Percentiles rank a stretch among this genome's conserved stretches.
These are phyloP conservation scores for Curvularia lunata DNA, from an alignment of 2,329 filamentous ascomycete species.

Conservation along the genomic window DNA sequence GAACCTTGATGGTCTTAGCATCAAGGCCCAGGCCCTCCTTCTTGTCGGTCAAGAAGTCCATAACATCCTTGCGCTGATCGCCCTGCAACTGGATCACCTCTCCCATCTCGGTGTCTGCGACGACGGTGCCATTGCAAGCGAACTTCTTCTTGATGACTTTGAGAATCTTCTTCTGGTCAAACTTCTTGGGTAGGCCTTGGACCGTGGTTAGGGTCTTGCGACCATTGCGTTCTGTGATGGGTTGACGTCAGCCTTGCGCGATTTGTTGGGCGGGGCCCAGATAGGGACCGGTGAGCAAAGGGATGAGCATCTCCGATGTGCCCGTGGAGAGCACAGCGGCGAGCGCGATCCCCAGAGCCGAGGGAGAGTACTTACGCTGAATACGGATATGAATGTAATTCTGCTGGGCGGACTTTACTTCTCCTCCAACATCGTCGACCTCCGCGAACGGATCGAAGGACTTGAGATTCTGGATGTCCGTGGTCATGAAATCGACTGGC, in stretches of 20 bases:
- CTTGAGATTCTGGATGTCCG: slow-evolving; percentile 55
- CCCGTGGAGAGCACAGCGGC: neutral
- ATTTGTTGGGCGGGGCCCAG: slow-evolving; percentile 8
- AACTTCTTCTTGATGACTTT: slow-evolving; percentile 99
- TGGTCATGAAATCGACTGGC: slow-evolving; percentile 47
- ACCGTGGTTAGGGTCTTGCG: slow-evolving; percentile 99
- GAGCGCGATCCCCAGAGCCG: neutral
- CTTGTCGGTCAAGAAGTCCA: slow-evolving; percentile 96
- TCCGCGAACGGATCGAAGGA: slow-evolving; percentile 95
- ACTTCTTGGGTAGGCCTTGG: slow-evolving; percentile 98
- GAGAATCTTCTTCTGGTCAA: slow-evolving; percentile 99
- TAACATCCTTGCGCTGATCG: slow-evolving; percentile 98
- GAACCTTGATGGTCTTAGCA: slow-evolving; percentile 94
- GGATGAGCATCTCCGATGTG: neutral
- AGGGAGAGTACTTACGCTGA: slow-evolving; percentile 75
- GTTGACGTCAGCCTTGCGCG: slow-evolving; percentile 51
- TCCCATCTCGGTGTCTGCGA: slow-evolving; percentile 94
- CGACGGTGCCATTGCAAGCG: slow-evolving; percentile 99
- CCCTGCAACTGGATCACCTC: slow-evolving; percentile 99
- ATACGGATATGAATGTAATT: slow-evolving; percentile 99
- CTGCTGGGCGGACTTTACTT: slow-evolving; percentile 85
- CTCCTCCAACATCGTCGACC: slow-evolving; percentile 99
- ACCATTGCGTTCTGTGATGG: slow-evolving; percentile 91
- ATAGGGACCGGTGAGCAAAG: neutral
- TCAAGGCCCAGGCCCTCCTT: slow-evolving; percentile 92